Percentiles rank a stretch among this genome's conserved stretches.
phyloP scores from a whole-genome alignment of 1,284 basidiomycete genomes.

The Athelia psychrophila region DNA sequence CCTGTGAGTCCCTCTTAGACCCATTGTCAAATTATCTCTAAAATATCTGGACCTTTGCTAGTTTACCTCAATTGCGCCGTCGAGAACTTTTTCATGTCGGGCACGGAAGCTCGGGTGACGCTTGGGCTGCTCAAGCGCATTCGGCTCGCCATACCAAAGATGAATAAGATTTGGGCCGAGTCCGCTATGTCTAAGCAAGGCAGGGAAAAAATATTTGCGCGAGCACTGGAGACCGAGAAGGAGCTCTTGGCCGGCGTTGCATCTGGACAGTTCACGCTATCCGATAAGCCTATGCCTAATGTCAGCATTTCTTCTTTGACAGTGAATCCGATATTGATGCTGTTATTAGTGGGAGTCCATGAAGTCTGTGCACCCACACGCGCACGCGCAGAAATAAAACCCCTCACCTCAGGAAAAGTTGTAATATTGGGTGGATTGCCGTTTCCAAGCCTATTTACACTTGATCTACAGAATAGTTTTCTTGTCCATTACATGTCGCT shows the following conservation, averaged over 20 bases:
- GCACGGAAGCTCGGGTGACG: not conserved
- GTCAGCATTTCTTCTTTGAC: no score
- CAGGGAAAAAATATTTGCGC: constrained; percentile 5
- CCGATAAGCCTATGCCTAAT: constrained; percentile 3
- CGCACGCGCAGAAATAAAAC: no score
- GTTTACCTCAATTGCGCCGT: constrained; percentile 26
- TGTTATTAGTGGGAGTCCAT: no score
- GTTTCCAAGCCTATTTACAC: no score
- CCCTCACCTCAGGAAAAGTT: no score
- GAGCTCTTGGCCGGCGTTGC: constrained; percentile 3
- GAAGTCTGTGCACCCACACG: no score
- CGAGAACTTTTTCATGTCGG: constrained; percentile 9
- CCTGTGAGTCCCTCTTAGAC: constrained; percentile 15
- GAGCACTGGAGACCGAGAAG: constrained; percentile 6
- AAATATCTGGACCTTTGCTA: not conserved
- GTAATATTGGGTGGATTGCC: no score
- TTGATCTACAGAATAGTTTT: no score
- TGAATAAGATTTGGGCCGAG: constrained; percentile 21
- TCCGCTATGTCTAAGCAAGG: constrained; percentile 13
- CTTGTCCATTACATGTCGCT: no score
- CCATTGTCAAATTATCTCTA: no score
- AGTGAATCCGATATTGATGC: no score
- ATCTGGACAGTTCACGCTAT: constrained; percentile 8
- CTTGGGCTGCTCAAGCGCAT: constrained; percentile 12
- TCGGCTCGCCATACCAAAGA: constrained; percentile 13